Base-by-base conservation (phyloP, 139 green algal species). In the Volvox africanus region DNA sequence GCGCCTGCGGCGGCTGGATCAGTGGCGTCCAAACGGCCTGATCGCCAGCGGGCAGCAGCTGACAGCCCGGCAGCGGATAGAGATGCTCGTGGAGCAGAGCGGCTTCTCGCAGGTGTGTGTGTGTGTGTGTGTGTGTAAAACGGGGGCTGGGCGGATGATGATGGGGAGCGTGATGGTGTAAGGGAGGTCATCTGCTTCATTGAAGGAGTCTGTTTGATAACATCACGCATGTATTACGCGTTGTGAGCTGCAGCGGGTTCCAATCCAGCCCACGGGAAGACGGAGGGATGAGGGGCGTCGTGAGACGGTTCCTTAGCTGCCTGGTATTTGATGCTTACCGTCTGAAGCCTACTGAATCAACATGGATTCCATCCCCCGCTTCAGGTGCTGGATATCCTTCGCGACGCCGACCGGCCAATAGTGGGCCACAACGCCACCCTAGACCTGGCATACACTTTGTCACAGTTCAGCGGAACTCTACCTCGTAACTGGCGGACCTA, bases 341-440 rank as follows among this genome's bases (percentile, higher is more conserved):
- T 5, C 44, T 55, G 44, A 55, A 55, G 44, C 44, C 5, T 9
- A 55, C 44, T 9, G 5, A 5, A 55, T 9, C 44, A 55, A 55
- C 9, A 9, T 9, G 44, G 65, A 73, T 73, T 73, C 16, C 62
- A 17, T 19, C 19, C 19, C 65, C 14, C n/a, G 30, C 36, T 3
- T 33, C 44, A 89, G n/a, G 94, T 98, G 18, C 61, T 98, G 28
- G 94, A 96, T 68, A 85, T 89, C 17, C 93, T 98, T 62, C 91
- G 94, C 18, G 93, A 94, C 35, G 73, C 89, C 77, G 80, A 87
- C 9, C 91, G 92, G 69, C 93, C 93, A n/a, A 94, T 93, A 0
- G 94, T 97, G 0, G 96, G 93, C 0, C 96, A 98, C 93, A 98
- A 98, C 91, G 35, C 94, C 32, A 24, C 79, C 20, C 95, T 95